Evolutionary conservation across 2,329 filamentous ascomycete species (phyloP), one percentile per base, ranked within the genome.

Genomic region (Neofusicoccum laricinum): DNA sequence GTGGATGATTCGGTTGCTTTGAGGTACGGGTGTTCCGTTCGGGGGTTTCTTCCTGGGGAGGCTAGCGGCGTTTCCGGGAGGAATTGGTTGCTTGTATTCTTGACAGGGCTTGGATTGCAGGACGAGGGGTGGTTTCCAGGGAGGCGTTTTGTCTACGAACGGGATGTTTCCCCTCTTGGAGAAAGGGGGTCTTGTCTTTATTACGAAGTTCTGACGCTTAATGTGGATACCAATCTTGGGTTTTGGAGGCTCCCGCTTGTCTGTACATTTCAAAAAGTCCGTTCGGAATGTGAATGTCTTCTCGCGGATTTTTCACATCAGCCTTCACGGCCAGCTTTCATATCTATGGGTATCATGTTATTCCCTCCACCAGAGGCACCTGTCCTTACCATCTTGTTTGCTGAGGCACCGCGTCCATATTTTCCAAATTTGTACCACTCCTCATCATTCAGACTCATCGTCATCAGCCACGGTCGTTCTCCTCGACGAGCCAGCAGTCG

Each of bases 161-260:
- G 15, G 30, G 30, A 36, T 59, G n/a, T 48, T 41, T 15, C n/a
- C 15, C n/a, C 1, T 17, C 15, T 58, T 34, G 21, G 40, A 17
- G 40, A 36, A 21, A 32, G 36, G 4, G 19, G 17, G 17, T 25
- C 15, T 45, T 17, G 4, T 45, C 32, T 36, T 25, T 59, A 19
- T 59, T 30, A 59, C 41, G 55, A 58, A 36, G 32, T 59, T 59
- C n/a, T 59, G 8, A 59, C 41, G 55, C 34, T 53, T 36, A 36
- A 59, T 46, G 55, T 59, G 30, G 55, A 59, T 59, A 59, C 55
- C 55, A 46, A 30, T 12, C 40, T 58, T 41, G 5, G 53, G 53
- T 25, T 17, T 58, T n/a, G n/a, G 12, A 19, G 8, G 25, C 34
- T 53, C n/a, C n/a, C 25, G 21, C 12, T 45, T 45, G 17, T 14